Conservation (phyloP, 768 basidiomycete species). For the Russula foetens region DNA sequence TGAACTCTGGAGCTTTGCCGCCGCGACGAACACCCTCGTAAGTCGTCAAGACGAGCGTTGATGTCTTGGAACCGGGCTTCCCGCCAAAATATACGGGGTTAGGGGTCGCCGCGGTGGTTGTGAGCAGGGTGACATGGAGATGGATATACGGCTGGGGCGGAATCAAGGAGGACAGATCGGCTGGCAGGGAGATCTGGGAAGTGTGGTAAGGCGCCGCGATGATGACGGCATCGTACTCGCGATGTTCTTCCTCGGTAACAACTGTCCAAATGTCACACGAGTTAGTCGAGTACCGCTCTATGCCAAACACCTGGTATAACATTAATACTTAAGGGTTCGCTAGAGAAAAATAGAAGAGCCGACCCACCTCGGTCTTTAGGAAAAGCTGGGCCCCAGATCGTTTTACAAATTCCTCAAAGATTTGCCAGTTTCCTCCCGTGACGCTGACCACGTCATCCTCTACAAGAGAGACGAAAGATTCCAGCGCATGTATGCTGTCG, state of each 20-base stretch:
- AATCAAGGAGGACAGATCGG: constrained; percentile 42
- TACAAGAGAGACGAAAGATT: constrained; percentile 60
- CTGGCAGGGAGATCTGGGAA: constrained; percentile 47
- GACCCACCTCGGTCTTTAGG: constrained; percentile 60
- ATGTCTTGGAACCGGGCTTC: constrained; percentile 35
- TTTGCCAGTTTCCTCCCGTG: constrained; percentile 71
- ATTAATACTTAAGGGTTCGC: not conserved
- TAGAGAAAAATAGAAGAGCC: not conserved
- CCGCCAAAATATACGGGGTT: constrained; percentile 65
- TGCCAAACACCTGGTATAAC: constrained; percentile 34
- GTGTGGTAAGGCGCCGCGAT: constrained; percentile 82
- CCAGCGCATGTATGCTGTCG: constrained; percentile 68
- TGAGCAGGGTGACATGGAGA: constrained; percentile 83
- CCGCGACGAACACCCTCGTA: constrained; percentile 49
- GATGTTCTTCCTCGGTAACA: constrained; percentile 35
- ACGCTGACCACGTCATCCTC: constrained; percentile 56
- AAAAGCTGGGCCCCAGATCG: constrained; percentile 60
- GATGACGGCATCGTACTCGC: constrained; percentile 64
- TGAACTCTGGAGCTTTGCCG: constrained; percentile 67
- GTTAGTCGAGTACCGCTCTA: constrained; percentile 25
- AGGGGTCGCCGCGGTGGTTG: constrained; percentile 59
- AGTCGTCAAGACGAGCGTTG: constrained; percentile 67
- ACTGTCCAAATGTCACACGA: constrained; percentile 47
- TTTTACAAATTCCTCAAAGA: constrained; percentile 78
- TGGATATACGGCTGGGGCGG: constrained; percentile 70